These are phyloP conservation scores for Lavandula angustifolia DNA, from an alignment of 257 asterid genomes.

Conservation along the genomic window DNA sequence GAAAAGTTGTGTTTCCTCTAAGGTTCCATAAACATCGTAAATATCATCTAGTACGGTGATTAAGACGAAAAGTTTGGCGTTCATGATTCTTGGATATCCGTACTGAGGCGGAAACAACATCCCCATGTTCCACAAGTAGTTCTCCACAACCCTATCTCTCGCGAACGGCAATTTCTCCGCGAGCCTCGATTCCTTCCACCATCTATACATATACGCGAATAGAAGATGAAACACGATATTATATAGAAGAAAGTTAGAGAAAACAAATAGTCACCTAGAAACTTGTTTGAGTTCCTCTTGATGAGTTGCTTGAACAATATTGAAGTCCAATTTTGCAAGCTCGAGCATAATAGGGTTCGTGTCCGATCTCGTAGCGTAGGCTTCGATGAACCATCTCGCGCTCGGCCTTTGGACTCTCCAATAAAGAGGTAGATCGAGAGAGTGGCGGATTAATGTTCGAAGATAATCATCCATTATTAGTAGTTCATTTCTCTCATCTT, in stretches of 20 bases:
- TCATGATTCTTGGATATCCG: constrained; percentile 21
- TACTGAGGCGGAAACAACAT: constrained; percentile 31
- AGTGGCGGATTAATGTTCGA: constrained; percentile 27
- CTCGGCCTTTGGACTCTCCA: constrained; percentile 44
- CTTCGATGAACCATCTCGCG: constrained; percentile 41
- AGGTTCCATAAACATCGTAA: constrained; percentile 35
- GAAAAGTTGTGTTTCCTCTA: constrained; percentile 22
- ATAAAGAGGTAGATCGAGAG: constrained; percentile 47
- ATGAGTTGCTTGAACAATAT: constrained; percentile 40
- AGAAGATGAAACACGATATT: too few relatives aligned
- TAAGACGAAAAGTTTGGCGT: constrained; percentile 14
- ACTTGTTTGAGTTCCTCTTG: constrained; percentile 36
- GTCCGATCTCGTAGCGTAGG: constrained; percentile 24
- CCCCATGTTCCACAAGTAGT: constrained; percentile 42
- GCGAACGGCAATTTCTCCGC: constrained; percentile 46
- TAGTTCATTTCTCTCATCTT: too few relatives aligned
- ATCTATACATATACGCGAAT: constrained; percentile 34
- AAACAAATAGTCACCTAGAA: constrained; percentile 28
- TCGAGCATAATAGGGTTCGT: constrained; percentile 34
- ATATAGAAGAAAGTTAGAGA: too few relatives aligned
- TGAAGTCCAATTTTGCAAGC: constrained; percentile 51
- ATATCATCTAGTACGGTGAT: constrained; percentile 31
- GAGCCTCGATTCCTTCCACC: constrained; percentile 49
- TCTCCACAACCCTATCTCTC: constrained; percentile 54
- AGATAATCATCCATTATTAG: constrained; percentile 11